Conservation (phyloP, 352 stramenopile species). For the Phytopythium mirpurense region DNA sequence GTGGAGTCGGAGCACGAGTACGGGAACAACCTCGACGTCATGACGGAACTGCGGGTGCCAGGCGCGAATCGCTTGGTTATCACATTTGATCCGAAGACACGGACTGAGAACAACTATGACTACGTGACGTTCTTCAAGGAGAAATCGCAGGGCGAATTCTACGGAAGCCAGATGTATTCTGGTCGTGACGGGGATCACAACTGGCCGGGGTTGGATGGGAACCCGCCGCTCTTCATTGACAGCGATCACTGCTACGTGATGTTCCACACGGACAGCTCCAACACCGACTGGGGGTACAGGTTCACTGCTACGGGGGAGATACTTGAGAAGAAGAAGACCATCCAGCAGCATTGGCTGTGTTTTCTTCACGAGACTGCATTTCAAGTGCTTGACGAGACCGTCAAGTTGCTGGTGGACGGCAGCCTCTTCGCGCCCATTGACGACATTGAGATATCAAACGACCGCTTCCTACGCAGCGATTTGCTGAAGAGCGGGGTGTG, state of each 20-base stretch:
- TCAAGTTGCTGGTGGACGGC: conserved; percentile 44
- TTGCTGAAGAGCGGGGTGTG: conserved; percentile 59
- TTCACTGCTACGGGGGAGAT: conserved; percentile 69
- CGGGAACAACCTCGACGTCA: conserved; percentile 66
- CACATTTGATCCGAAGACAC: conserved; percentile 70
- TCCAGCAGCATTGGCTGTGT: conserved; percentile 61
- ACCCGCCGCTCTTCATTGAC: conserved; percentile 68
- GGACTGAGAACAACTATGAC: conserved; percentile 87
- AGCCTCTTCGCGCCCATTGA: conserved; percentile 40
- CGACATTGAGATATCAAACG: conserved; percentile 43
- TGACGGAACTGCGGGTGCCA: conserved; percentile 65
- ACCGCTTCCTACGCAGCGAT: conserved; percentile 56
- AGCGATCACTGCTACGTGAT: conserved; percentile 75
- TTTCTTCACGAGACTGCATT: conserved; percentile 41
- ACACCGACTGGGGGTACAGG: conserved; percentile 80
- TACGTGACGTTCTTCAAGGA: conserved; percentile 88
- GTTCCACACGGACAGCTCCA: conserved; percentile 83
- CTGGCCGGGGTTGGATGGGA: conserved; percentile 67
- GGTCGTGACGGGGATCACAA: conserved; percentile 71
- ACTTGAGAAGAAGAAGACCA: conserved; percentile 44
- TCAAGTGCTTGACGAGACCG: conserved; percentile 45
- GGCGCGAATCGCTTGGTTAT: conserved; percentile 73
- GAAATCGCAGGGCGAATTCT: conserved; percentile 40
- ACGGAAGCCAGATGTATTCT: conserved; percentile 70
- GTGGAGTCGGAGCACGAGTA: conserved; percentile 85